phyloP scores from a whole-genome alignment of 805 yeast genomes.

The Candida jianshihensis region DNA sequence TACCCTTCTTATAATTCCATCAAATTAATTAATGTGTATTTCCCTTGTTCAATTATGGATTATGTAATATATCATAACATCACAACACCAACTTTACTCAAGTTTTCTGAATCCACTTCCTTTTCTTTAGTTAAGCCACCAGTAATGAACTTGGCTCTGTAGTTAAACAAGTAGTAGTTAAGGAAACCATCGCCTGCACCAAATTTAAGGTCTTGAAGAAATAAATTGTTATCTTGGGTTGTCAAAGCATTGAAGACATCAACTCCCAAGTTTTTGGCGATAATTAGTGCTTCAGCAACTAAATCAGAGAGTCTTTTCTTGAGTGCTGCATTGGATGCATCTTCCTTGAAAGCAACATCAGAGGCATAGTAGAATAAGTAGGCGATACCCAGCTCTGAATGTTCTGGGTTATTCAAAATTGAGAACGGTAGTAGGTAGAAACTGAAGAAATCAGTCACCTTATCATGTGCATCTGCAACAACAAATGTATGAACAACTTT shows the following conservation, averaged over 20 bases:
- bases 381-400: slow-evolving; percentile 73
- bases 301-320: slow-evolving; percentile 54
- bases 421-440: slow-evolving; percentile 86
- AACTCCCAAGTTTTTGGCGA: slow-evolving; percentile 59
- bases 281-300: slow-evolving; percentile 67
- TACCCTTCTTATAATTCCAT: no score
- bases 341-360: slow-evolving; percentile 43
- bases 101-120: slow-evolving; percentile 41
- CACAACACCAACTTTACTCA: slow-evolving; percentile 88
- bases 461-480: slow-evolving; percentile 48
- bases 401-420: slow-evolving; percentile 58
- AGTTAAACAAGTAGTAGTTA: slow-evolving; percentile 89
- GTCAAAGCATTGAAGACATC: slow-evolving; percentile 95
- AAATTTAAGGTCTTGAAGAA: slow-evolving; percentile 77
- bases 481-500: slow-evolving; percentile 73
- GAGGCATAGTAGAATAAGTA: slow-evolving; percentile 88
- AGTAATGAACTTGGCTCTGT: slow-evolving; percentile 67
- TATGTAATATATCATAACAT: slow-evolving; percentile 67
- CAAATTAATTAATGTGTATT: no score
- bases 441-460: slow-evolving; percentile 82
- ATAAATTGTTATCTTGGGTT: slow-evolving; percentile 80
- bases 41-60: no score
- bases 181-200: slow-evolving; percentile 92
- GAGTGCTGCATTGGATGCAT: slow-evolving; percentile 36
- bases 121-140: slow-evolving; percentile 70